Percentiles rank a stretch among this genome's conserved stretches.
phyloP scores from a whole-genome alignment of 495 filamentous ascomycete species.

The Podospora australis region DNA sequence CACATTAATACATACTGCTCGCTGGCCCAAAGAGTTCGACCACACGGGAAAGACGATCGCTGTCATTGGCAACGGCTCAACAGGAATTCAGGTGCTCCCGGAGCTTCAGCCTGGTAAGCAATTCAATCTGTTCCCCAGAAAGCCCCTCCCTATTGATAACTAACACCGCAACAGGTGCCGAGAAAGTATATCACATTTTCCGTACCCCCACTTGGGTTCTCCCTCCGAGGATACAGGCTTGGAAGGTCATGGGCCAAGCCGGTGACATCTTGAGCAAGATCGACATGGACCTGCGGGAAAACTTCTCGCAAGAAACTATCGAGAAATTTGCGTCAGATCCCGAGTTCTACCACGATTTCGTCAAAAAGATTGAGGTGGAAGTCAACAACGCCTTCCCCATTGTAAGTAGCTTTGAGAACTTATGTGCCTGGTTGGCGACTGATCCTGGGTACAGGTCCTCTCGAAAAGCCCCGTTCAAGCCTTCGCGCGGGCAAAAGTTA shows the following conservation, averaged over 20 bases:
- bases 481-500: slow-evolving; percentile 27
- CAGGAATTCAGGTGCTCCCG: slow-evolving; percentile 54
- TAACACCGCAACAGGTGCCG: slow-evolving; percentile 28
- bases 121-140: too few species aligned
- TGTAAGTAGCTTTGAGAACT: slow-evolving; percentile 18
- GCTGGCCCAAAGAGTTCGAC: slow-evolving; percentile 51
- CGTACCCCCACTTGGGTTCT: slow-evolving; percentile 64
- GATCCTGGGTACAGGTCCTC: slow-evolving; percentile 18
- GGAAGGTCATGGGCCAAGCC: slow-evolving; percentile 37
- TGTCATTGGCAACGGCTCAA: slow-evolving; percentile 56
- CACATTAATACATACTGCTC: slow-evolving; percentile 50
- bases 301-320: slow-evolving; percentile 38
- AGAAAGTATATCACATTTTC: slow-evolving; percentile 43
- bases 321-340: slow-evolving; percentile 41
- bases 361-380: slow-evolving; percentile 35
- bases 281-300: slow-evolving; percentile 30
- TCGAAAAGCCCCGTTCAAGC: slow-evolving; percentile 31
- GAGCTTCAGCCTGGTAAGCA: slow-evolving; percentile 48
- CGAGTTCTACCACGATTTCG: slow-evolving; percentile 28
- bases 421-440: neutral
- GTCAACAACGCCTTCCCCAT: slow-evolving; percentile 43
- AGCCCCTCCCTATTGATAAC: slow-evolving; percentile 33
- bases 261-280: slow-evolving; percentile 18
- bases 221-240: slow-evolving; percentile 42
- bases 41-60: slow-evolving; percentile 52